A percentile compares a stretch with the other conserved stretches of the same genome.
These are phyloP conservation scores for Elsinoe ampelina DNA, from an alignment of 2,329 filamentous ascomycete species.

Conservation along the genomic window DNA sequence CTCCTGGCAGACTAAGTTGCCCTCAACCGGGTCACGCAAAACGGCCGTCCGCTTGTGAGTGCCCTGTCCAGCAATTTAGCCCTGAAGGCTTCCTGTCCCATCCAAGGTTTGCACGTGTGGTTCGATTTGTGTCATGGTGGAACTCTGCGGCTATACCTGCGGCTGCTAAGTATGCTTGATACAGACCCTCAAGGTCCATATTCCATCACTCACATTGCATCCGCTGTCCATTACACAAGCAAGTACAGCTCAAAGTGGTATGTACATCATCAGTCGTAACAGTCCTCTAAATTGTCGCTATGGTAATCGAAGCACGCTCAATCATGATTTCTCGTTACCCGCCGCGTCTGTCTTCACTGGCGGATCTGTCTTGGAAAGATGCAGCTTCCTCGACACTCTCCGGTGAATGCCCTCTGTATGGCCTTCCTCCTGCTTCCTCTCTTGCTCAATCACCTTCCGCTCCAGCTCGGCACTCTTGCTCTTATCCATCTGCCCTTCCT, in stretches of 20 bases:
- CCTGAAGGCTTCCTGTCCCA: not conserved
- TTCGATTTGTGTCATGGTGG: constrained; percentile 2
- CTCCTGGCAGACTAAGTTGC: not conserved
- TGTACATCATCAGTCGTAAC: not conserved
- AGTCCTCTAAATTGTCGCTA: not conserved
- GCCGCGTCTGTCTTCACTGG: not conserved
- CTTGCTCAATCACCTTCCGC: constrained; percentile 41
- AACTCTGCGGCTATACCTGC: constrained; percentile 1
- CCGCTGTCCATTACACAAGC: not conserved
- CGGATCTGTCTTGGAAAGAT: not conserved
- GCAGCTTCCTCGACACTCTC: not conserved
- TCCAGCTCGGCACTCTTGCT: constrained; percentile 52
- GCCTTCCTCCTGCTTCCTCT: constrained; percentile 39
- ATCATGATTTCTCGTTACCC: not conserved
- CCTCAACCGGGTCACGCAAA: not conserved
- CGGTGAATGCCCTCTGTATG: not conserved
- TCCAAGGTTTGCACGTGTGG: constrained; percentile 4
- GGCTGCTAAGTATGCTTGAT: not conserved
- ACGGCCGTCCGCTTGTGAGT: constrained; percentile 1
- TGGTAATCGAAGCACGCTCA: not conserved
- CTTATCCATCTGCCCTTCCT: constrained; percentile 46
- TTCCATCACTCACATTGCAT: not conserved
- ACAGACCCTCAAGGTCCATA: not conserved
- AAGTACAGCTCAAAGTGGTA: not conserved
- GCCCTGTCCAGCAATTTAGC: not conserved